Conservation (phyloP, 2,329 filamentous ascomycete genomes). For the Leptographium radiaticola region DNA sequence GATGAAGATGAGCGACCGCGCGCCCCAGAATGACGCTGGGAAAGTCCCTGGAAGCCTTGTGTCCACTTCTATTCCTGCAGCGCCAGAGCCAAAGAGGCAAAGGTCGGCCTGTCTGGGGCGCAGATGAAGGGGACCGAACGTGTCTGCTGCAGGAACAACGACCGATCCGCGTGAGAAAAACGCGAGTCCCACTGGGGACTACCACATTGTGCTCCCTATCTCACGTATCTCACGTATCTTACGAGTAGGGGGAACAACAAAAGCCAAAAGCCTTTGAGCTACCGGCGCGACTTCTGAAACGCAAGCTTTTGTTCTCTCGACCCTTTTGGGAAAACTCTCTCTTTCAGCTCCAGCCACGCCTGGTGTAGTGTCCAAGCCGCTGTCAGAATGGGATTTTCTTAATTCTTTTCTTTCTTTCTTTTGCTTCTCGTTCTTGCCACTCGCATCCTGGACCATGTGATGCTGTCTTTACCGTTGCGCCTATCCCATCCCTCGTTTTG, state of each 20-base stretch:
- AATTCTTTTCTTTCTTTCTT: not conserved
- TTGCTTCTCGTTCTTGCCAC: too few species aligned
- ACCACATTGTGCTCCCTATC: constrained; percentile 15
- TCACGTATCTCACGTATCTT: too few species aligned
- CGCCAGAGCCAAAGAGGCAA: constrained; percentile 12
- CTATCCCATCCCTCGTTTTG: too few species aligned
- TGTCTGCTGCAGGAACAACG: constrained; percentile 35
- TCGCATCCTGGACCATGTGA: too few species aligned
- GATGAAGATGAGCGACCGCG: too few species aligned
- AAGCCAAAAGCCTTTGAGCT: too few species aligned
- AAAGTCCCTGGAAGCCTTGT: too few species aligned
- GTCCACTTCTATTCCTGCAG: constrained; percentile 28
- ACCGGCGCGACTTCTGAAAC: not conserved
- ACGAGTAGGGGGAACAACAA: too few species aligned
- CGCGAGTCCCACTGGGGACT: constrained; percentile 21
- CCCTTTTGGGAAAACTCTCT: not conserved
- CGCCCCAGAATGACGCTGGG: too few species aligned
- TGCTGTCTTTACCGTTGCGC: too few species aligned
- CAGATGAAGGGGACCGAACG: constrained; percentile 14
- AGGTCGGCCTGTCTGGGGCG: constrained; percentile 12
- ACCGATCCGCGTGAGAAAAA: constrained; percentile 42
- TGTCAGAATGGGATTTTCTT: not conserved
- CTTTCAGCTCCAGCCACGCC: too few species aligned
- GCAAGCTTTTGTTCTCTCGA: not conserved
- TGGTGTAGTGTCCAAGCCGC: not conserved